Evolutionary conservation across 305 asterid species (phyloP).

Genomic region (Nicotiana rustica): DNA sequence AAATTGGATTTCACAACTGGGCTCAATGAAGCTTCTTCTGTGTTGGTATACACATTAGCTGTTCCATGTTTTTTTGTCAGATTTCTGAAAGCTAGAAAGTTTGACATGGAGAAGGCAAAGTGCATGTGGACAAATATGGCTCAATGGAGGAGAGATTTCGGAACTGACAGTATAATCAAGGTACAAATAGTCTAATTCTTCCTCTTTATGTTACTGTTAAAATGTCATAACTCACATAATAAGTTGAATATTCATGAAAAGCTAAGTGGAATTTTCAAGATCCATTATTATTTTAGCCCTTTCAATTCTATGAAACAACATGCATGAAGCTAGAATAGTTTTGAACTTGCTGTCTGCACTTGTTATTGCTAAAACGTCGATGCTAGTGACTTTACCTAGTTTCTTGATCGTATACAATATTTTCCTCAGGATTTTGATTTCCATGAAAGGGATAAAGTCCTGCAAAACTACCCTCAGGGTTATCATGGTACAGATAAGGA

Average conservation of each 20-base stretch:
- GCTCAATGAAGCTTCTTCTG: background rate
- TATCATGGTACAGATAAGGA: constrained; percentile 84
- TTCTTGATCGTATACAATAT: constrained; percentile 11
- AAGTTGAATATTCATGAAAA: too few species aligned
- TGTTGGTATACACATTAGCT: background rate
- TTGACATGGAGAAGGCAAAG: constrained; percentile 62
- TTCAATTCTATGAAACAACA: too few species aligned
- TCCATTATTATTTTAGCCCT: too few species aligned
- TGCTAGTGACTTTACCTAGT: background rate
- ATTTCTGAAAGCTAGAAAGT: constrained; percentile 84
- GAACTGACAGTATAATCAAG: constrained; percentile 72
- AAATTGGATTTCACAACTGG: background rate
- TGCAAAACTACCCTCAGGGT: constrained; percentile 77
- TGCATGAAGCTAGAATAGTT: too few species aligned
- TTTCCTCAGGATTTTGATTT: constrained; percentile 70
- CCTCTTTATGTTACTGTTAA: background rate
- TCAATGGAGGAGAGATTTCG: constrained; percentile 74
- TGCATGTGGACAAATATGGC: constrained; percentile 90
- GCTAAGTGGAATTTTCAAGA: too few species aligned
- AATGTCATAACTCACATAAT: background rate
- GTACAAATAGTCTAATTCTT: constrained; percentile 38
- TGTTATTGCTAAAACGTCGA: background rate
- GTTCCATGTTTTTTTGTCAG: constrained; percentile 44
- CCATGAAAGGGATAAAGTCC: constrained; percentile 65
- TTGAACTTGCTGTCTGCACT: too few species aligned